Conservation (phyloP, 2,329 filamentous ascomycete genomes). For the Tolypocladium ophioglossoides region DNA sequence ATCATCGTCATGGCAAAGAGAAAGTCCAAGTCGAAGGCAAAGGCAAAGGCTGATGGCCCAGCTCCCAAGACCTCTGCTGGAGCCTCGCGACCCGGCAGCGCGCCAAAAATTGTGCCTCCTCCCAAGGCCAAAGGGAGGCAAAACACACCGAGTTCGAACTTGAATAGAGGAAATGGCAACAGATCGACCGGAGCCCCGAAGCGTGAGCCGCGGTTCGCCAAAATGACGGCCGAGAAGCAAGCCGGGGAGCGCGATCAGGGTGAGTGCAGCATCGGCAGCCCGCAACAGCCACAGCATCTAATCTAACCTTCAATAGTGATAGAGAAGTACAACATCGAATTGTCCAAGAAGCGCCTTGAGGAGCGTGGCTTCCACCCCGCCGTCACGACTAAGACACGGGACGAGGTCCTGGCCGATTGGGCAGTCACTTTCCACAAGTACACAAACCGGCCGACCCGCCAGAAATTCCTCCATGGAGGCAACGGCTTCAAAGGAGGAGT, state of each 20-base stretch:
- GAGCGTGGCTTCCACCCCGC: constrained; percentile 7
- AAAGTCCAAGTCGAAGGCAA: neutral
- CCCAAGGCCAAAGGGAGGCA: neutral
- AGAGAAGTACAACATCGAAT: constrained; percentile 5
- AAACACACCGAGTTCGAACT: neutral
- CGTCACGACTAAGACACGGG: constrained; percentile 5
- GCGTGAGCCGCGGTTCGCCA: neutral
- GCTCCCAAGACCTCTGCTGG: neutral
- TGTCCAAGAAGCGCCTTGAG: constrained; percentile 6
- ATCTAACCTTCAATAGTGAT: neutral
- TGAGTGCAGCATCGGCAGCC: neutral
- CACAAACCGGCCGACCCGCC: neutral
- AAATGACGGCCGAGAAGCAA: neutral
- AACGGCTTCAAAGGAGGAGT: neutral
- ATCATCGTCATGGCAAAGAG: neutral
- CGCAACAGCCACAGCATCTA: neutral
- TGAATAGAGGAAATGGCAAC: neutral
- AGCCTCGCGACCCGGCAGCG: neutral
- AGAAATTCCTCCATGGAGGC: neutral
- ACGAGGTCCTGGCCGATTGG: constrained; percentile 2
- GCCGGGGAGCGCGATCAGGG: neutral
- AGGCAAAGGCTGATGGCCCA: neutral
- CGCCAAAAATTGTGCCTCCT: neutral
- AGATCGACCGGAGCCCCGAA: neutral
- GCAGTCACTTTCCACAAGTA: neutral